phyloP scores from a whole-genome alignment of 2,329 filamentous ascomycete species.

The Seiridium cupressi region DNA sequence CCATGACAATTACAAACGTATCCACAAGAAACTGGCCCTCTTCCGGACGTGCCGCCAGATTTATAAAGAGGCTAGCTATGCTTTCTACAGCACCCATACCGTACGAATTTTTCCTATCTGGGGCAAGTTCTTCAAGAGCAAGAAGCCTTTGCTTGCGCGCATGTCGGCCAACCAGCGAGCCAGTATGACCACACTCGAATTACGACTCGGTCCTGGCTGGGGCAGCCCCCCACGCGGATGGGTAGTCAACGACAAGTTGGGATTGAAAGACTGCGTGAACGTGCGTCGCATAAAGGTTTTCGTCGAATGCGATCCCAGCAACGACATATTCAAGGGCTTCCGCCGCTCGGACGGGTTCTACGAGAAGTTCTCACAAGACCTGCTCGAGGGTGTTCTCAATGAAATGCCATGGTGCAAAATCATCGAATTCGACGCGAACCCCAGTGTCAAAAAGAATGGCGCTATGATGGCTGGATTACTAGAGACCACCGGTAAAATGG shows the following conservation, averaged over 20 bases:
- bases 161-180: slow-evolving; percentile 59
- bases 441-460: slow-evolving; percentile 62
- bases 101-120: slow-evolving; percentile 67
- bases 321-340: slow-evolving; percentile 66
- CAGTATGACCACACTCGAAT: slow-evolving; percentile 62
- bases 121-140: slow-evolving; percentile 69
- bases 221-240: slow-evolving; percentile 67
- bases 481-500: slow-evolving; percentile 44
- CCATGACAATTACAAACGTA: slow-evolving; percentile 60
- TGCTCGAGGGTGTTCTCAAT: slow-evolving; percentile 57
- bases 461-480: slow-evolving; percentile 63
- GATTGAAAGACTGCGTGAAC: slow-evolving; percentile 59
- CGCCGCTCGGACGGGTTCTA: slow-evolving; percentile 67
- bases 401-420: slow-evolving; percentile 53
- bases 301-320: slow-evolving; percentile 70
- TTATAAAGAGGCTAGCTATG: slow-evolving; percentile 61
- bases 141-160: slow-evolving; percentile 68
- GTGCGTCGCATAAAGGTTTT: slow-evolving; percentile 64
- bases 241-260: slow-evolving; percentile 64
- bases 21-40: slow-evolving; percentile 58
- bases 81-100: slow-evolving; percentile 62
- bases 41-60: slow-evolving; percentile 61
- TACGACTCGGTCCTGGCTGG: slow-evolving; percentile 74
- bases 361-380: slow-evolving; percentile 59
- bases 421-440: slow-evolving; percentile 70